Evolutionary conservation across 257 asterid species (phyloP).

Genomic region (Solanum lignicaule): DNA sequence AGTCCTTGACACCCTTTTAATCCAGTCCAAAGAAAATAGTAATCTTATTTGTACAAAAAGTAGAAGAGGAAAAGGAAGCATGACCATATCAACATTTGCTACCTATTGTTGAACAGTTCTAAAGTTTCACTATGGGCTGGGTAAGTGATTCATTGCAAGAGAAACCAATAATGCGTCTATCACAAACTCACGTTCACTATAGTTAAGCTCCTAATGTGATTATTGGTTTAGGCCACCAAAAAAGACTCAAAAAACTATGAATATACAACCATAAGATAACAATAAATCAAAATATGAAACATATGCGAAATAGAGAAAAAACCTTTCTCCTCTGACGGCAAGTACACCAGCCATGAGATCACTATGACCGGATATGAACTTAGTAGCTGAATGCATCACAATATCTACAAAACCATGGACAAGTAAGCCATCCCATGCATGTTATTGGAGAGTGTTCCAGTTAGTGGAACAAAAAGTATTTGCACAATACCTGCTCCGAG

Average conservation of each 20-base stretch:
- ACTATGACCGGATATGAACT: no score
- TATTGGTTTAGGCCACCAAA: not conserved
- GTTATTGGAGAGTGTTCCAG: not conserved
- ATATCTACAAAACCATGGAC: no score
- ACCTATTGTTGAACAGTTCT: not conserved
- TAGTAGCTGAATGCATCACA: no score
- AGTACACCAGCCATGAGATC: no score
- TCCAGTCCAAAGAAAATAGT: not conserved
- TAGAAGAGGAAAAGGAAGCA: not conserved
- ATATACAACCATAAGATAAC: not conserved
- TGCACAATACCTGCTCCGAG: constrained; percentile 73
- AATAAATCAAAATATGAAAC: not conserved
- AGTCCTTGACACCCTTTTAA: not conserved
- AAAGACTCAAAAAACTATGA: not conserved
- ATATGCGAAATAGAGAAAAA: constrained; percentile 3
- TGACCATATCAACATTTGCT: not conserved
- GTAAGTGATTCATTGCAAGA: not conserved
- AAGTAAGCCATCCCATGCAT: not conserved
- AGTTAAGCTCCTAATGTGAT: not conserved
- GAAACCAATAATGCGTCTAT: not conserved
- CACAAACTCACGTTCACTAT: not conserved
- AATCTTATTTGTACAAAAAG: not conserved
- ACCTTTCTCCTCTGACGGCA: no score
- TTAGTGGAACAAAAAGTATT: not conserved
- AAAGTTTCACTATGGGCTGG: not conserved